Conservation (phyloP, 352 stramenopile genomes). For the Achlya hypogyna region DNA sequence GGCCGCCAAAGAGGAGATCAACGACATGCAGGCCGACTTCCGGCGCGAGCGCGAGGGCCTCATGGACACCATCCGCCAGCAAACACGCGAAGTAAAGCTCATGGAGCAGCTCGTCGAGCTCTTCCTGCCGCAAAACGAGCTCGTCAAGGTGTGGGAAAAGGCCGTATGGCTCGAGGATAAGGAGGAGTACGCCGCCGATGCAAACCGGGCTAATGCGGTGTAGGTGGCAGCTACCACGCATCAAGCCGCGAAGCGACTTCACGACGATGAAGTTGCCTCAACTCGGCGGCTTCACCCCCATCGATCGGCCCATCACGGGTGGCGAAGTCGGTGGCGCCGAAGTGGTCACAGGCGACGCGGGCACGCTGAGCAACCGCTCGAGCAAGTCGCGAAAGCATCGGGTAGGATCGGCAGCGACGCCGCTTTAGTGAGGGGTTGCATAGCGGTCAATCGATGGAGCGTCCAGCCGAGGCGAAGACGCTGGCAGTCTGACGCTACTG, state of each 20-base stretch:
- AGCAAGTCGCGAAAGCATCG: conserved; percentile 13
- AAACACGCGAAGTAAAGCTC: conserved; percentile 82
- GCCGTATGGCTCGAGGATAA: conserved; percentile 76
- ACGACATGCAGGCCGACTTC: conserved; percentile 75
- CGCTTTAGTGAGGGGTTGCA: neutral
- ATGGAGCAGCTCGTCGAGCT: conserved; percentile 82
- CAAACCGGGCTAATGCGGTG: neutral
- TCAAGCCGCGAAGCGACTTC: conserved; percentile 72
- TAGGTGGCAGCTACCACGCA: conserved; percentile 54
- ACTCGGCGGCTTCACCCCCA: conserved; percentile 22
- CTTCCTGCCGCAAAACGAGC: conserved; percentile 73
- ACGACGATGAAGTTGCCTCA: conserved; percentile 67
- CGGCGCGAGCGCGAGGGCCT: conserved; percentile 77
- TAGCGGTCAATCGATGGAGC: neutral
- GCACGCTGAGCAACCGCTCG: conserved; percentile 14
- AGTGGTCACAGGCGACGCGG: neutral
- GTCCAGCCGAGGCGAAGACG: conserved; percentile 10
- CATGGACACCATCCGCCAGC: conserved; percentile 82
- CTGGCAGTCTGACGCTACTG: neutral
- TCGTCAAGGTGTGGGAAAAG: conserved; percentile 83
- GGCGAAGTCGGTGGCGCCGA: conserved; percentile 16
- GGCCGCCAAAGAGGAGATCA: conserved; percentile 71
- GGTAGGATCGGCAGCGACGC: neutral
- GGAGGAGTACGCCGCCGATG: conserved; percentile 29
- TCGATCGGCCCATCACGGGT: conserved; percentile 15